Percentiles rank a stretch among this genome's conserved stretches.
These are phyloP conservation scores for Colletotrichum gloeosporioides DNA, from an alignment of 2,329 filamentous ascomycete species.

Conservation along the genomic window DNA sequence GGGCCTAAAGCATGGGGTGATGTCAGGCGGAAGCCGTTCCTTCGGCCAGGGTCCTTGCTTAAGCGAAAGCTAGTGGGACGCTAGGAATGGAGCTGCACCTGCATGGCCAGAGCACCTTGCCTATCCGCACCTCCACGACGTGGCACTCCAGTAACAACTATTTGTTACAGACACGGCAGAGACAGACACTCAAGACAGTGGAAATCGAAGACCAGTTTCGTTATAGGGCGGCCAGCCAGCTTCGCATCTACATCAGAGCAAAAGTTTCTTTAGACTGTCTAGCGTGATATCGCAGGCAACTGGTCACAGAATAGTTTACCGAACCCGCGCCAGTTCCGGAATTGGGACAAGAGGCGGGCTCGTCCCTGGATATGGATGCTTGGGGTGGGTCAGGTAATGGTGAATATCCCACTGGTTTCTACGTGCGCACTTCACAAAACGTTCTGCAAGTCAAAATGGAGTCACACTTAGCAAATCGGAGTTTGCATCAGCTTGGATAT, in stretches of 20 bases:
- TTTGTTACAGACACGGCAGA: neutral
- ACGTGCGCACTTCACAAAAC: neutral
- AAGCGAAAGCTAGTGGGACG: neutral
- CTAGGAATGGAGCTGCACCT: neutral
- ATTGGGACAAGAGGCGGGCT: neutral
- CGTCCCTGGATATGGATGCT: neutral
- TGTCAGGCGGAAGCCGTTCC: constrained; percentile 16
- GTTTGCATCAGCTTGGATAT: neutral
- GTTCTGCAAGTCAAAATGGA: neutral
- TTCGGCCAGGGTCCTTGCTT: constrained; percentile 10
- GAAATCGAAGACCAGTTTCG: neutral
- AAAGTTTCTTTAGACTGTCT: neutral
- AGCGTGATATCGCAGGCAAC: neutral
- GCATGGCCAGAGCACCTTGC: neutral
- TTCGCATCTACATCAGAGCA: neutral
- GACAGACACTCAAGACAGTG: neutral
- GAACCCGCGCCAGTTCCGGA: accelerated
- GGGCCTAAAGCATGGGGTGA: constrained; percentile 7
- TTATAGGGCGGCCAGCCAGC: neutral
- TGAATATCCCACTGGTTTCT: neutral
- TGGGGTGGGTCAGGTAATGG: neutral
- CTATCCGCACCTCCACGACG: neutral
- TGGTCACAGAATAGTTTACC: neutral
- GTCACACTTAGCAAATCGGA: accelerated
- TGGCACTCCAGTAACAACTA: neutral